These are phyloP conservation scores for Trichoderma virens DNA, from an alignment of 495 filamentous ascomycete species.

Conservation along the genomic window DNA sequence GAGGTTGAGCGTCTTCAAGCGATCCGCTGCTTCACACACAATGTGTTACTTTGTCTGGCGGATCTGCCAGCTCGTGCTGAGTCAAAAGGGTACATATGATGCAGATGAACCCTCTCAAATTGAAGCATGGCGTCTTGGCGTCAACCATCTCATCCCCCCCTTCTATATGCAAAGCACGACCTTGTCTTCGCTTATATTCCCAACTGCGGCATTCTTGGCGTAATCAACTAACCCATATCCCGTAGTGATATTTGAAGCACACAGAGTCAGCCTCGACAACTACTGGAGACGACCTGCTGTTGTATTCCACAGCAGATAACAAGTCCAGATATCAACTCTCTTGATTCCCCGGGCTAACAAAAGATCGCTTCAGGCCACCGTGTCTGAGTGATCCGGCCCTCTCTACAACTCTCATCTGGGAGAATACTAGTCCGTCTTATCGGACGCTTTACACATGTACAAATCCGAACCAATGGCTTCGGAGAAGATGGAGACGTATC, in stretches of 20 bases:
- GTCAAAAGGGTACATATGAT: neutral
- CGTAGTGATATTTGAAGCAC: no score
- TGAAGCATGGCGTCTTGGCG: neutral
- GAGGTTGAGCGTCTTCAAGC: neutral
- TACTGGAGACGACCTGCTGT: no score
- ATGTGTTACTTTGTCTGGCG: neutral
- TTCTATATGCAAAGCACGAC: neutral
- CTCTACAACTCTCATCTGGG: neutral
- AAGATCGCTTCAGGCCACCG: neutral
- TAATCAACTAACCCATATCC: no score
- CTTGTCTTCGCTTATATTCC: neutral
- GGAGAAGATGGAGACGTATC: slow-evolving; percentile 83
- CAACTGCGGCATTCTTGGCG: no score
- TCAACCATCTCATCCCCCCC: neutral
- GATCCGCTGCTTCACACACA: neutral
- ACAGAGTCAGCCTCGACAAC: no score
- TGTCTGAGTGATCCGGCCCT: slow-evolving; percentile 1
- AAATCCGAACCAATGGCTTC: slow-evolving; percentile 7
- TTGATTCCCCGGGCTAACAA: neutral
- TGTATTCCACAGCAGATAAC: neutral
- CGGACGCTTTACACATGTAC: slow-evolving; percentile 1
- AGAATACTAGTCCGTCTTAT: neutral
- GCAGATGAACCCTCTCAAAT: neutral
- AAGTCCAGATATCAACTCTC: neutral
- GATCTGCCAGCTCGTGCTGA: neutral